phyloP scores from a whole-genome alignment of 1,284 basidiomycete genomes.

The Apiotrichum porosum region DNA sequence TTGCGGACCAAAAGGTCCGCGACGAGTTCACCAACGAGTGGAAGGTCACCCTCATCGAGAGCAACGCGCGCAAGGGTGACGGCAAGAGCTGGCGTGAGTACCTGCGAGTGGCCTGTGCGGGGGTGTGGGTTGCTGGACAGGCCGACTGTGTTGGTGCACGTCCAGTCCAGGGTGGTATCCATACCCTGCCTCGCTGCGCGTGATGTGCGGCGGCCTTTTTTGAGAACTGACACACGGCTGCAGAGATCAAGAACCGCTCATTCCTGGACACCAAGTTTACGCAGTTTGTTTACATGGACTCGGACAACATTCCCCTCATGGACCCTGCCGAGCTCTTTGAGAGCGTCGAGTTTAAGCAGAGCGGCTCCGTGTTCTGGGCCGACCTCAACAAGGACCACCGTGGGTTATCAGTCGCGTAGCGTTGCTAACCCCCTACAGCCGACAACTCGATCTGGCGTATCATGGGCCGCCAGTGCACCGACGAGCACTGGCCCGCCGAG shows the following conservation, averaged over 20 bases:
- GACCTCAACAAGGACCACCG: constrained; percentile 53
- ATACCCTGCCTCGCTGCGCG: no score
- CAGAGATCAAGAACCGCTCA: constrained; percentile 45
- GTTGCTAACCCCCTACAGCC: constrained; percentile 24
- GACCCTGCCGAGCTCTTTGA: constrained; percentile 51
- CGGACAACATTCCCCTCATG: constrained; percentile 49
- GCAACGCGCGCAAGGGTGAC: constrained; percentile 17
- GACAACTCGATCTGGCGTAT: constrained; percentile 53
- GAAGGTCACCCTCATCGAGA: constrained; percentile 27
- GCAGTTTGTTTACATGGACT: constrained; percentile 47
- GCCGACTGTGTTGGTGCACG: no score
- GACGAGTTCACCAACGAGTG: constrained; percentile 31
- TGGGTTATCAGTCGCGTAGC: constrained; percentile 19
- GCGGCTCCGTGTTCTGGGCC: constrained; percentile 51
- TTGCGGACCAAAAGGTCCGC: constrained; percentile 33
- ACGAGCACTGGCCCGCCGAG: constrained; percentile 51
- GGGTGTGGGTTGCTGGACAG: no score
- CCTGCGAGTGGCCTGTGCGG: no score
- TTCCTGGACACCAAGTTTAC: constrained; percentile 44
- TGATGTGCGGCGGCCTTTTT: no score
- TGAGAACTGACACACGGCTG: background rate
- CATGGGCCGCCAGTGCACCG: constrained; percentile 47
- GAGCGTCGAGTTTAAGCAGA: constrained; percentile 45
- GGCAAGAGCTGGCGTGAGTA: constrained; percentile 38
- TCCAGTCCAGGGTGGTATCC: no score